A percentile compares a stretch with the other conserved stretches of the same genome.
Conservation (phyloP, 352 stramenopile species). For the Globisporangium recalcitrans region DNA sequence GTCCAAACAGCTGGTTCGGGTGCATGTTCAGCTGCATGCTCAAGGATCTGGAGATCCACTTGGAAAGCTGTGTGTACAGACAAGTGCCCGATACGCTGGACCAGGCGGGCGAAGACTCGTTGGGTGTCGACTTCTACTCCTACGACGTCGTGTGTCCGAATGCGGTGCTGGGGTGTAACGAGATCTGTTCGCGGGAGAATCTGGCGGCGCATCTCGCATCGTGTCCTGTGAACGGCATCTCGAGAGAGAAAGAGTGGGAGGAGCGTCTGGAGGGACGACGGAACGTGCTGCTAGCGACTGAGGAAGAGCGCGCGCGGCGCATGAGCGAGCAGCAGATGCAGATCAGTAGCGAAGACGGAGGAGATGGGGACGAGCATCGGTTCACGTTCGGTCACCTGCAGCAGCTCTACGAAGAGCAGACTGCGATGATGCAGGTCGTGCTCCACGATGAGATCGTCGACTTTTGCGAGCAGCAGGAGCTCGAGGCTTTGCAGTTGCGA, state of each 20-base stretch:
- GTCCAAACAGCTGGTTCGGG: conserved; percentile 84
- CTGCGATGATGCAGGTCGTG: conserved; percentile 65
- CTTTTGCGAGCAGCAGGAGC: conserved; percentile 46
- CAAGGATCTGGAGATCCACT: conserved; percentile 63
- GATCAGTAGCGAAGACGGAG: conserved; percentile 22
- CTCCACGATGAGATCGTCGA: conserved; percentile 73
- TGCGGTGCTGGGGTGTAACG: conserved; percentile 70
- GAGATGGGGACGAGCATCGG: conserved; percentile 11
- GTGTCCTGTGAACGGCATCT: conserved; percentile 67
- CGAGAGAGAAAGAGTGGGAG: conserved; percentile 72
- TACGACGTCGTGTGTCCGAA: conserved; percentile 86
- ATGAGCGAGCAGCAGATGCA: conserved; percentile 45
- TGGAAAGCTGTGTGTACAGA: conserved; percentile 61
- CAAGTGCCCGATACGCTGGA: conserved; percentile 75
- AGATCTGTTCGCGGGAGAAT: conserved; percentile 71
- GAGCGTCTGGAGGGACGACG: conserved; percentile 60
- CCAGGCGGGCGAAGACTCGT: conserved; percentile 45
- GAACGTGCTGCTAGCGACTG: conserved; percentile 67
- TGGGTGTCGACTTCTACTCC: conserved; percentile 60
- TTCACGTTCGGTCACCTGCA: conserved; percentile 69
- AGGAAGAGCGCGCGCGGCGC: conserved; percentile 61
- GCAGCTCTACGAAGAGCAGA: conserved; percentile 78
- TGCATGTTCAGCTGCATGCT: conserved; percentile 84
- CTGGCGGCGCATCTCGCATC: conserved; percentile 56
- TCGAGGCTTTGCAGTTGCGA: conserved; percentile 28